Base-by-base conservation (phyloP, 768 basidiomycete species). In the Boletus bicolor region DNA sequence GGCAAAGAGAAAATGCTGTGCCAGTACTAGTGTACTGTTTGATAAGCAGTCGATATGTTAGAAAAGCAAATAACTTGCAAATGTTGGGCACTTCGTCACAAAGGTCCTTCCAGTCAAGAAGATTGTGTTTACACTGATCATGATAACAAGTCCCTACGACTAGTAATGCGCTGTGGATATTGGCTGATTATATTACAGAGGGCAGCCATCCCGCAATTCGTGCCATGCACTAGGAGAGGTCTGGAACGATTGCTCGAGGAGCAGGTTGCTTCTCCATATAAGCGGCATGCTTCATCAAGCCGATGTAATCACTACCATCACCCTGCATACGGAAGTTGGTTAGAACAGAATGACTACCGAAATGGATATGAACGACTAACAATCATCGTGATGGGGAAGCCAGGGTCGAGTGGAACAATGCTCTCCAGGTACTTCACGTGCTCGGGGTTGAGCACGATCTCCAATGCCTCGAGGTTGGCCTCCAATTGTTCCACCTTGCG, bases 401-500 rank as follows among this genome's bases (percentile, higher is more conserved):
- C 78, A 35, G 51, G 53, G 39, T 75, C 68, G 54, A 78, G 75
- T 2, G 74, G 72, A 17, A 64, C 2, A 15, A 69, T 55, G 28
- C 68, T 63, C 42, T 80, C 78, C 37, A 81, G 55, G 35, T 61
- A 68, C 47, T 62, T 60, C 44, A 77, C 71, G 34, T 79, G 78
- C 41, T 75, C 74, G 0, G 62, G 59, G 0, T 73, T 66, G 34
- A 79, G 75, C 7, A 59, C 57, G 43, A 80, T 72, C 38, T 72
- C 68, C n/a, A 80, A 63, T 12, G 77, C 77, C 54, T 78, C 70
- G 28, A 81, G 56, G 54, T 79, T 80, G 32, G 70, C 73, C 28
- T 64, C 44, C 24, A 80, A 56, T 17, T 79, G 75, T 64, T 78
- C 74, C 37, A 76, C 63, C 55, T 79, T 81, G 62, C 76, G 71